Evolutionary conservation across 768 basidiomycete genomes (phyloP).

Genomic region (Russula emetica): DNA sequence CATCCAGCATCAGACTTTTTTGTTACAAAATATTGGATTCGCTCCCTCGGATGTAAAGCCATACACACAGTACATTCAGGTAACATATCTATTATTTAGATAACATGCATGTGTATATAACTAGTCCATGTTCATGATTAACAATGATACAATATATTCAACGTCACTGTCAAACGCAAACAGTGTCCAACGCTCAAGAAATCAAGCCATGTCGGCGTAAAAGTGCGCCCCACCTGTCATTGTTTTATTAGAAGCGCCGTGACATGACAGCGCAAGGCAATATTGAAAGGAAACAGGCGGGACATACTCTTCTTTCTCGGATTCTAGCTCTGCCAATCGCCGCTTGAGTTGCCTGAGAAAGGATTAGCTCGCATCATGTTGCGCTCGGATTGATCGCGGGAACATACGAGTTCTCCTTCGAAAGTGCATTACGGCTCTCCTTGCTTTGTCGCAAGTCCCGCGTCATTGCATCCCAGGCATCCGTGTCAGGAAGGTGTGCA

Average conservation of each 20-base stretch:
- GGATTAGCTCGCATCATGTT: slow-evolving; percentile 15
- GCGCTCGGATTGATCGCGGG: background rate
- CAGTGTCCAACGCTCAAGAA: slow-evolving; percentile 30
- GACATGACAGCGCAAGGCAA: background rate
- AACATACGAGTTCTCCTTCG: slow-evolving; percentile 77
- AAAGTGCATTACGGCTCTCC: slow-evolving; percentile 65
- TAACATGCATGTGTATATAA: slow-evolving; percentile 20
- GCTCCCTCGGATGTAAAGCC: background rate
- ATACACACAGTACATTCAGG: slow-evolving; percentile 15
- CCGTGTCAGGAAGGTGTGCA: slow-evolving; percentile 71
- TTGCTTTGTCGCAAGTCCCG: slow-evolving; percentile 71
- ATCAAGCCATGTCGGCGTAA: slow-evolving; percentile 48
- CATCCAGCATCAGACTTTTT: slow-evolving; percentile 1
- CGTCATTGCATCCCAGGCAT: slow-evolving; percentile 78
- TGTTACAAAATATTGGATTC: slow-evolving; percentile 1
- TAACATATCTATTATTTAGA: slow-evolving; percentile 29
- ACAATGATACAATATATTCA: slow-evolving; percentile 19
- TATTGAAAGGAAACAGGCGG: slow-evolving; percentile 9
- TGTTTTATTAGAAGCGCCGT: slow-evolving; percentile 4
- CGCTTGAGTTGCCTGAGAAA: slow-evolving; percentile 59
- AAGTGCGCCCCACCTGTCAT: slow-evolving; percentile 60
- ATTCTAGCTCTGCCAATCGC: slow-evolving; percentile 62
- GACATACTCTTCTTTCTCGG: slow-evolving; percentile 77
- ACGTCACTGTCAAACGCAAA: slow-evolving; percentile 1
- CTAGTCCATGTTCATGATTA: slow-evolving; percentile 16